A percentile compares a stretch with the other conserved stretches of the same genome.
Conservation (phyloP, 2,329 filamentous ascomycete genomes). For the Daldinia sp. region DNA sequence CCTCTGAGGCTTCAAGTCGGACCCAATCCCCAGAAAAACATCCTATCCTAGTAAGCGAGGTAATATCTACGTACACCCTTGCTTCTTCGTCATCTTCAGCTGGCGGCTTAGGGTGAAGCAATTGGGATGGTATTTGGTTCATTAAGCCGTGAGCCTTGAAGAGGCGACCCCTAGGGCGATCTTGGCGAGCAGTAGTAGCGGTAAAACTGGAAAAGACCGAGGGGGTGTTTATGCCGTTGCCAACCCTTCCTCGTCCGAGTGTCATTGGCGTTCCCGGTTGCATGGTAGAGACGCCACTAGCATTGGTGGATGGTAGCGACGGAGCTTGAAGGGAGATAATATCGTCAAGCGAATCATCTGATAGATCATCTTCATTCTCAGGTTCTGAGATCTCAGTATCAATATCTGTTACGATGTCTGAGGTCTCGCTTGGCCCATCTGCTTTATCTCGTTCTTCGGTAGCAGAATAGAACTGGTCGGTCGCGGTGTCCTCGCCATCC, state of each 20-base stretch:
- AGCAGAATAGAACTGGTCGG: slow-evolving; percentile 92
- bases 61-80: slow-evolving; percentile 90
- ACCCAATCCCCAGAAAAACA: slow-evolving; percentile 99
- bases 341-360: slow-evolving; percentile 92
- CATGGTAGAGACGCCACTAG: slow-evolving; percentile 82
- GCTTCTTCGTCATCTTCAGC: slow-evolving; percentile 87
- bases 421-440: slow-evolving; percentile 69
- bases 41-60: slow-evolving; percentile 85
- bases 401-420: slow-evolving; percentile 70
- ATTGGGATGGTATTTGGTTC: slow-evolving; percentile 76
- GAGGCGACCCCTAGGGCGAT: slow-evolving; percentile 78
- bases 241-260: slow-evolving; percentile 70
- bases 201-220: slow-evolving; percentile 93
- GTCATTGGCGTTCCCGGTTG: slow-evolving; percentile 86
- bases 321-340: slow-evolving; percentile 91
- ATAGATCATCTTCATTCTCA: slow-evolving; percentile 79
- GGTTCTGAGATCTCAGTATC: slow-evolving; percentile 71
- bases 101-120: slow-evolving; percentile 85
- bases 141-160: slow-evolving; percentile 87
- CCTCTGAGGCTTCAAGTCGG: slow-evolving; percentile 80
- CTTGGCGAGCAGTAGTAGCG: slow-evolving; percentile 81
- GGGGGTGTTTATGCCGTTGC: slow-evolving; percentile 82
- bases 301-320: slow-evolving; percentile 79
- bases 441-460: slow-evolving; percentile 80
- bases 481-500: slow-evolving; percentile 85